Conservation (phyloP, 257 asterid genomes). For the Linaria vulgaris region DNA sequence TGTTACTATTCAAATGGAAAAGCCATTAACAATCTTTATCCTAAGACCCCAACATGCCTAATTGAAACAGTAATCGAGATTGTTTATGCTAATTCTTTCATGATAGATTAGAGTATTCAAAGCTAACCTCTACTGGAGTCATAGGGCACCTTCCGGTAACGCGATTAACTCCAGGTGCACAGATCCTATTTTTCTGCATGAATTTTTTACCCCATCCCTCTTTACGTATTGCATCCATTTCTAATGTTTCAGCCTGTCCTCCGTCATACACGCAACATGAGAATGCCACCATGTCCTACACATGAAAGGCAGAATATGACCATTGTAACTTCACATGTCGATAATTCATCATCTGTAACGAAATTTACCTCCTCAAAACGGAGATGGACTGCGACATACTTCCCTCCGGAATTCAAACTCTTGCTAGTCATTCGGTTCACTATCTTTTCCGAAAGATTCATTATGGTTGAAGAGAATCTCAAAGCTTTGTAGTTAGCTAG, state of each 20-base stretch:
- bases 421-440: conserved; percentile 60
- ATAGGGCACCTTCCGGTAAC: conserved; percentile 83
- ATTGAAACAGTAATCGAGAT: too few relatives aligned
- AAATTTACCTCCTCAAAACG: conserved; percentile 74
- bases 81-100: too few relatives aligned
- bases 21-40: not conserved
- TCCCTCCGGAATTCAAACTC: conserved; percentile 60
- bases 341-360: not conserved
- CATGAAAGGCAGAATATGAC: conserved; percentile 16
- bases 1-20: not conserved
- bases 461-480: conserved; percentile 70
- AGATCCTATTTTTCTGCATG: conserved; percentile 39
- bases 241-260: conserved; percentile 56
- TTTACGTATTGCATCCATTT: conserved; percentile 67
- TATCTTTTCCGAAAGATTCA: conserved; percentile 47
- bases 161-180: conserved; percentile 64
- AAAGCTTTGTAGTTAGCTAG: conserved; percentile 75
- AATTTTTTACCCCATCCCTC: conserved; percentile 87
- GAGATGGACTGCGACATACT: conserved; percentile 78
- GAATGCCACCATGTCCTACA: conserved; percentile 93
- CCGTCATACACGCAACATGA: conserved; percentile 81
- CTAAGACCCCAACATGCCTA: too few relatives aligned
- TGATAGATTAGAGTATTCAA: not conserved
- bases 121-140: conserved; percentile 92
- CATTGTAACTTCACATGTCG: too few relatives aligned